These are phyloP conservation scores for Fusarium sp. DNA, from an alignment of 2,329 filamentous ascomycete genomes.

Conservation along the genomic window DNA sequence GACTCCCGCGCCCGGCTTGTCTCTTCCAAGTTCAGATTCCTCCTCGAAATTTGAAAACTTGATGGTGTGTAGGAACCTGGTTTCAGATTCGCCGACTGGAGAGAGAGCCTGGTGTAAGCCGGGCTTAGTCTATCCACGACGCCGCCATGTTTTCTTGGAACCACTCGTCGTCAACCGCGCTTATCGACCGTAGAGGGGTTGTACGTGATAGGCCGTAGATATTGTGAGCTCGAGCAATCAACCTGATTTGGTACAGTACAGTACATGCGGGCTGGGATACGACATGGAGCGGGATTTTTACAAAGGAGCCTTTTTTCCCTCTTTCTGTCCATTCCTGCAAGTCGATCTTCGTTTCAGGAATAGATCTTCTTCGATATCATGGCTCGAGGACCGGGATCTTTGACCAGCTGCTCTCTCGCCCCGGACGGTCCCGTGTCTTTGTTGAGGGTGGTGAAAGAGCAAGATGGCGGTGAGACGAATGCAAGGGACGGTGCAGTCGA, in stretches of 20 bases:
- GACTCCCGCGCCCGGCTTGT: constrained; percentile 14
- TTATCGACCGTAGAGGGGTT: constrained; percentile 14
- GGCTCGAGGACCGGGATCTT: not conserved
- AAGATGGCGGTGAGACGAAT: constrained; percentile 23
- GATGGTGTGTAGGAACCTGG: constrained; percentile 35
- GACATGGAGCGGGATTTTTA: constrained; percentile 1
- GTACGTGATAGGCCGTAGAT: constrained; percentile 33
- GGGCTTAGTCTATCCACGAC: not conserved
- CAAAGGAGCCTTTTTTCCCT: not conserved
- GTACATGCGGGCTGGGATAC: not conserved
- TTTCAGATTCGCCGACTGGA: constrained; percentile 2
- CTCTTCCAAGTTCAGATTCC: constrained; percentile 9
- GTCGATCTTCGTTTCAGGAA: not conserved
- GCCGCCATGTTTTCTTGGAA: not conserved
- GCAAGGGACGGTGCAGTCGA: constrained; percentile 13
- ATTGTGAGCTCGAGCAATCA: constrained; percentile 16
- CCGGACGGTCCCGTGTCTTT: constrained; percentile 2
- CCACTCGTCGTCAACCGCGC: constrained; percentile 2
- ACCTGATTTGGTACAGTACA: constrained; percentile 15
- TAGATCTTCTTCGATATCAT: constrained; percentile 15
- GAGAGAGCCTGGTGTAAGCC: constrained; percentile 10
- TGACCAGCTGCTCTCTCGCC: not conserved
- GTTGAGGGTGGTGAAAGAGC: not conserved
- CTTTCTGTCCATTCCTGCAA: not conserved
- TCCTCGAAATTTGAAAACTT: not conserved